Evolutionary conservation across 495 filamentous ascomycete genomes (phyloP).

Genomic region (Ramalina intermedia): DNA sequence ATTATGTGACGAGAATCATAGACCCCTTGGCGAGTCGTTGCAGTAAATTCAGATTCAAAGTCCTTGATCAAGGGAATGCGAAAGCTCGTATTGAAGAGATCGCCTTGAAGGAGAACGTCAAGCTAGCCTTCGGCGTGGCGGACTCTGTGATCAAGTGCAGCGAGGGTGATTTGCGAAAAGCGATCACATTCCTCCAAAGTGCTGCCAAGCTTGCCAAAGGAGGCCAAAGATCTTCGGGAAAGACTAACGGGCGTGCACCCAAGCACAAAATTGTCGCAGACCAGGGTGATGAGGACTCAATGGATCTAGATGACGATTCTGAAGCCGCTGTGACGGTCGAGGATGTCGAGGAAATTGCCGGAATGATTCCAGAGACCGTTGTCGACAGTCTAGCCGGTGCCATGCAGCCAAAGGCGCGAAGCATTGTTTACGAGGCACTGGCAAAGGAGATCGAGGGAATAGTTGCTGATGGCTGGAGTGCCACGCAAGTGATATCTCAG

Average conservation of each 20-base stretch:
- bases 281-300: constrained; percentile 36
- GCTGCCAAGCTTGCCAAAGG: constrained; percentile 68
- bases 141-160: constrained; percentile 74
- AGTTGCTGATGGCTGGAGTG: constrained; percentile 96
- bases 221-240: constrained; percentile 19
- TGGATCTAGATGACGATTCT: constrained; percentile 32
- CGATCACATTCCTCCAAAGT: constrained; percentile 91
- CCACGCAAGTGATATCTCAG: constrained; percentile 72
- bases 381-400: constrained; percentile 57
- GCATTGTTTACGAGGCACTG: constrained; percentile 53
- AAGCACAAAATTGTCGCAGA: constrained; percentile 41
- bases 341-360: constrained; percentile 87
- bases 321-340: constrained; percentile 49
- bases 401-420: constrained; percentile 55
- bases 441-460: constrained; percentile 70
- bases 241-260: constrained; percentile 29
- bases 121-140: constrained; percentile 59
- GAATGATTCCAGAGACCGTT: constrained; percentile 67
- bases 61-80: constrained; percentile 69
- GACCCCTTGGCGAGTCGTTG: constrained; percentile 86
- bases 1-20: constrained; percentile 96
- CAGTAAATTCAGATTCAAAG: constrained; percentile 97
- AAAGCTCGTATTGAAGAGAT: constrained; percentile 64
- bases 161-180: constrained; percentile 88
- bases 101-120: constrained; percentile 59